Base-by-base conservation (phyloP, 116 monocot species). In the Posidonia oceanica region DNA sequence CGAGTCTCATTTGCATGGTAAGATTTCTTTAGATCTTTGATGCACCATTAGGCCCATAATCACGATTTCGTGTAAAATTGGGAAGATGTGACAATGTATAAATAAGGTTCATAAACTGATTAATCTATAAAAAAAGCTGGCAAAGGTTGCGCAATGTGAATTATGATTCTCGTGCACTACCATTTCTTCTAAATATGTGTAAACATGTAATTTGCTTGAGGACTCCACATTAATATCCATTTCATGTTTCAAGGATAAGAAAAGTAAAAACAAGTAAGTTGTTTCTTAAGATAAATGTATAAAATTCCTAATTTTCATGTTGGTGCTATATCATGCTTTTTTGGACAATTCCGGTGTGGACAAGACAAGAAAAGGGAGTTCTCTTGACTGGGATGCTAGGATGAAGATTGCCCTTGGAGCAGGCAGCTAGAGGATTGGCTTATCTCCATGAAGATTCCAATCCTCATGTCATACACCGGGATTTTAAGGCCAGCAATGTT, bases 1-100 rank as follows among this genome's bases (percentile, higher is more conserved):
- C 16, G 87, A 91, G 58, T 91, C 91, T 59, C 91, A 91, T 80
- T 77, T 91, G 14, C 91, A 91, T 88, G 91, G 91, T 91, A 85
- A 14, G 18, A 36, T 36, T 0, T 40, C 13, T 41, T 65, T 0
- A 5, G 36, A n/a, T 42, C n/a, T 41, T 41, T 65, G 40, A 40
- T 42, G 39, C 40, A 39, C 40, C 7, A 40, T 40, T 42, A 41
- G 20, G 65, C 39, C 61, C 23, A 29, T 61, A 12, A 15, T 14
- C 29, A 12, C 29, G 61, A 5, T 61, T 29, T 11, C 21, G 11
- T 61, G 12, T 12, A 3, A 36, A 61, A 61, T 12, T 21, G 13
- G 61, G 36, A 13, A 61, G 29, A 48, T 12, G 12, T 10, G 48
- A 48, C 48, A 10, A 10, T 48, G 48, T 7, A 48, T 48, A 10